phyloP scores from a whole-genome alignment of 192 early-diverging fungal genomes.

The Coemansia sp. region DNA sequence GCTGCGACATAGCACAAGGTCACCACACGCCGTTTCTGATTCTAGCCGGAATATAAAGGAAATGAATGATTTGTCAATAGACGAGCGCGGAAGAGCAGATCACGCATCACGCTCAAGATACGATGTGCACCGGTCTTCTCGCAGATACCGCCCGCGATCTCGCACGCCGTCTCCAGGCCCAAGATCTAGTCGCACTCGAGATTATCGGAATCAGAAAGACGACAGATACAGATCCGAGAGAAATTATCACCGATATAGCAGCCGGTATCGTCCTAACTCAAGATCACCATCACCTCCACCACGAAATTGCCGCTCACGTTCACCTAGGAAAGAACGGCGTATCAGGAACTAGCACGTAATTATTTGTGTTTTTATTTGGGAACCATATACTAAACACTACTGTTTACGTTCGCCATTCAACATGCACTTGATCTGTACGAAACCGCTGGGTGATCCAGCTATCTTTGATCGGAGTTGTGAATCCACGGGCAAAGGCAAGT shows the following conservation, averaged over 20 bases:
- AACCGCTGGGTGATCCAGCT: conserved; percentile 93
- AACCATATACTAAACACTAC: neutral
- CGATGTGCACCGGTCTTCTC: neutral
- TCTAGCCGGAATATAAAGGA: conserved; percentile 6
- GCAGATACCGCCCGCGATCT: conserved; percentile 8
- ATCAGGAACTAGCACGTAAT: conserved; percentile 7
- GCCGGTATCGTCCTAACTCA: conserved; percentile 18
- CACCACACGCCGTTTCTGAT: neutral
- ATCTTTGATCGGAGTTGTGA: conserved; percentile 76
- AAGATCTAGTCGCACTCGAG: conserved; percentile 6
- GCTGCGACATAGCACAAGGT: conserved; percentile 1
- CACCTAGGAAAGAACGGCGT: conserved; percentile 14
- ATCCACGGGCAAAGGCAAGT: conserved; percentile 78
- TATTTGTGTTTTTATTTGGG: neutral
- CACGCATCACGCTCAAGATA: neutral
- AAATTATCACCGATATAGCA: conserved; percentile 5
- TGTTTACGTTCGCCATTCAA: conserved; percentile 69
- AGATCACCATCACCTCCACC: conserved; percentile 17
- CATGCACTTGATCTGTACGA: conserved; percentile 82
- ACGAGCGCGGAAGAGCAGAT: neutral
- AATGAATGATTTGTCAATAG: conserved; percentile 25
- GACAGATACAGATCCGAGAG: conserved; percentile 10
- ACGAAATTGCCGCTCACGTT: conserved; percentile 16
- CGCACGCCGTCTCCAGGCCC: conserved; percentile 8
- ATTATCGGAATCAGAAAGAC: neutral